phyloP scores from a whole-genome alignment of 768 basidiomycete genomes.

The Nevesoporus exiguus region DNA sequence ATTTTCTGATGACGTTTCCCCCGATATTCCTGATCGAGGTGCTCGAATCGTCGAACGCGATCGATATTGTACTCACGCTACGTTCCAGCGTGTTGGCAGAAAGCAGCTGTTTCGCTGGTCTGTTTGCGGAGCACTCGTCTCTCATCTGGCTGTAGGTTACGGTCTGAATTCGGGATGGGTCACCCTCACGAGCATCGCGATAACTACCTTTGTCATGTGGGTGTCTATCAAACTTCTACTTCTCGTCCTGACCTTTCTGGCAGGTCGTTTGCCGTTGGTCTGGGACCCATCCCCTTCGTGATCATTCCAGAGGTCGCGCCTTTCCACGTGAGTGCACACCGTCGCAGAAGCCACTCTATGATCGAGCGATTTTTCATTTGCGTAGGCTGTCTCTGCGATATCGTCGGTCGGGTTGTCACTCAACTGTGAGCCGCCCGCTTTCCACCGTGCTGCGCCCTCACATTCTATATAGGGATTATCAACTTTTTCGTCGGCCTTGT shows the following conservation, averaged over 20 bases:
- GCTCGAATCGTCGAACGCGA: constrained; percentile 4
- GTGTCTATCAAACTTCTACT: constrained; percentile 21
- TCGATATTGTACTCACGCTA: background rate
- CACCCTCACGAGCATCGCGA: constrained; percentile 65
- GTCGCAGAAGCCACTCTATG: background rate
- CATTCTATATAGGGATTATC: constrained; percentile 56
- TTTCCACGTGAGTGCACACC: constrained; percentile 50
- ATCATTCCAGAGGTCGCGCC: constrained; percentile 91
- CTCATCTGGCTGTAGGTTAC: constrained; percentile 64
- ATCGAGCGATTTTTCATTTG: constrained; percentile 1
- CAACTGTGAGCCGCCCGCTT: constrained; percentile 49
- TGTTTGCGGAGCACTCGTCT: constrained; percentile 59
- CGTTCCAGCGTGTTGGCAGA: constrained; percentile 64
- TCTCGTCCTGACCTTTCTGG: constrained; percentile 2
- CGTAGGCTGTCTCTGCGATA: constrained; percentile 73
- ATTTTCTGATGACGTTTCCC: constrained; percentile 72
- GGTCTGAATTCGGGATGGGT: constrained; percentile 63
- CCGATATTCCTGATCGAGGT: constrained; percentile 88
- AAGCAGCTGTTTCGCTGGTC: constrained; percentile 67
- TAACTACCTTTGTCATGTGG: constrained; percentile 78
- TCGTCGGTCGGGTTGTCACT: constrained; percentile 72
- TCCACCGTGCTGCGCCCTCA: background rate
- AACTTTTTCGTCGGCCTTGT: constrained; percentile 84
- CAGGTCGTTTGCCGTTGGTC: constrained; percentile 84
- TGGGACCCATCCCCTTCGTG: constrained; percentile 92